Base-by-base conservation (phyloP, 805 yeast species). In the Yamadazyma insecticola region DNA sequence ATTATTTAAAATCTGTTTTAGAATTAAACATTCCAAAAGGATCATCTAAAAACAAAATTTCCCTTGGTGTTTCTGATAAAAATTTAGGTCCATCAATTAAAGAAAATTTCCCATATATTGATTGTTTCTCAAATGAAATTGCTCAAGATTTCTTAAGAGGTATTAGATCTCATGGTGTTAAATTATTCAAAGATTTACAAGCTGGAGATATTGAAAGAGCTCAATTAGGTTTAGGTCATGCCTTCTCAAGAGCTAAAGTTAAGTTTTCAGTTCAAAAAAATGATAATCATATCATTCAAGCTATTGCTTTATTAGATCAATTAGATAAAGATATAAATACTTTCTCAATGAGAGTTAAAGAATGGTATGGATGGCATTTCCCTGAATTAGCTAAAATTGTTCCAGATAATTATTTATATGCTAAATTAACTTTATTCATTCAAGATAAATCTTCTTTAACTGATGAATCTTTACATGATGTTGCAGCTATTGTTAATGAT, bases 281-380 rank as follows among this genome's bases (percentile, higher is more conserved):
- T 63, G 98, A 92, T 67, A 92, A 92, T 75, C 98, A 92, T 66
- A 92, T 92, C 58, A 92, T 92, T 59, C 98, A 92, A 73, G 96
- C 98, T 32, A 92, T 92, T 70, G 97, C 98, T 30, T 73, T 90
- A 48, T 76, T 92, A 53, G 98, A 94, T 59, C 96, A 92, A 68
- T 79, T 92, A 53, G 98, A 92, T 69, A 94, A 94, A 70, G 98
- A 92, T 60, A 83, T 92, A 64, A 92, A 92, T 73, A 89, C 96
- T 39, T 92, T 85, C 61, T 81, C 96, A 37, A 88, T 88, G 97
- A 80, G 97, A 67, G 92, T 84, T 46, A 86, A 88, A 70, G 97
- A 88, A 68, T 88, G 97, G 97, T 88, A 88, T 68, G 95, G 96
- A 51, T 88, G 97, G 97, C 97, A 88, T 61, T 88, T 92, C 80